Percentiles rank a stretch among this genome's conserved stretches.
phyloP scores from a whole-genome alignment of 2,329 filamentous ascomycete species.

The Paracoccidioides lutzii region DNA sequence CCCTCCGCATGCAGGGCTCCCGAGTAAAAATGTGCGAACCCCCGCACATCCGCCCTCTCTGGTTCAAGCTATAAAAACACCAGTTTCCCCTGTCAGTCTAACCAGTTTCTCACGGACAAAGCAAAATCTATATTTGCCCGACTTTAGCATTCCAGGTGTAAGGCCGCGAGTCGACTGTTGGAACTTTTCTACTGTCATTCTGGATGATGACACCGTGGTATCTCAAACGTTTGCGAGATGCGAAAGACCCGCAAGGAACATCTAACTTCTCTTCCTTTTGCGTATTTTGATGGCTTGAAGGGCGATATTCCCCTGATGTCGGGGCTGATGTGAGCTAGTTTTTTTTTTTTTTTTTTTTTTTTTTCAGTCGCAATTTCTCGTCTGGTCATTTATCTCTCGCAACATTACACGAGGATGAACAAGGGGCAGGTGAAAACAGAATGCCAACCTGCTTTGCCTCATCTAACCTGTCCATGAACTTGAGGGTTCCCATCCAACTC shows the following conservation, averaged over 20 bases:
- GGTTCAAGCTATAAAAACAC: background rate
- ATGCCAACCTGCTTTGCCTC: too few species aligned
- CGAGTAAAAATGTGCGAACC: background rate
- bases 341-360: background rate
- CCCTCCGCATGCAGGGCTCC: background rate
- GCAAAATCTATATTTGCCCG: background rate
- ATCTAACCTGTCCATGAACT: too few species aligned
- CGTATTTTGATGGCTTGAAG: background rate
- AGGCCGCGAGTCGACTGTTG: background rate
- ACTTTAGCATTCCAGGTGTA: background rate
- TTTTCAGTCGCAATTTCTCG: too few species aligned
- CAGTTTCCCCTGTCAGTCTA: background rate
- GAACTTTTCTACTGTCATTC: background rate
- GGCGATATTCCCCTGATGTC: background rate
- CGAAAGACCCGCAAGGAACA: background rate
- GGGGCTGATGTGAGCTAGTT: background rate
- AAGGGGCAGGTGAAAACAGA: too few species aligned
- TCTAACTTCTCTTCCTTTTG: background rate
- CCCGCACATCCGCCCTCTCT: background rate
- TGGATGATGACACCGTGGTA: background rate
- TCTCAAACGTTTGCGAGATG: background rate
- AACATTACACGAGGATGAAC: too few species aligned
- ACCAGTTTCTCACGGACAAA: background rate
- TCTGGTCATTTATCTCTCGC: too few species aligned
- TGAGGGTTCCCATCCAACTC: too few species aligned